Evolutionary conservation across 306 rosid species (phyloP), one percentile per base, ranked within the genome.

Genomic region (Alnus glutinosa): DNA sequence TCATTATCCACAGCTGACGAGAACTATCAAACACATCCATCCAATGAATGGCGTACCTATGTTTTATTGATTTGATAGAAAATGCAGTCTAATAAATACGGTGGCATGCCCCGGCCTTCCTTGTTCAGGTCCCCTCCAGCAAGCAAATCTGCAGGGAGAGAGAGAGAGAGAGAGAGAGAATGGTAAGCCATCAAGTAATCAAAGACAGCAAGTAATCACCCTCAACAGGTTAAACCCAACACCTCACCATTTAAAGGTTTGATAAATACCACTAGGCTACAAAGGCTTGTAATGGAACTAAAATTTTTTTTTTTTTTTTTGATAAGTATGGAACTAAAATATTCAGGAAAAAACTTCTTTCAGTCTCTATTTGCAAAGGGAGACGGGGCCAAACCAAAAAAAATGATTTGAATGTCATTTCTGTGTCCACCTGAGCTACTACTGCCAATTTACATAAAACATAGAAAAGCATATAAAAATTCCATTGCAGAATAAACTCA

Each of bases 21-120:
- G 7, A 39, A 67, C 50, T 67, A 14, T 67, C 72, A 37, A 15
- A 18, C 72, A 63, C 50, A 51, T 77, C 83, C 80, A 55, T 74
- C 72, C 1, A 39, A 64, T 67, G 50, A 9, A 18, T 42, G 12
- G 3, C 30, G 47, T 15, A 15, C 16, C 39, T 67, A 67, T 39
- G 47, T 42, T 67, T 67, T 39, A 67, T 67, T 28, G 84, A 75
- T 62, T 55, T 66, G 67, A 76, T 62, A 78, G 47, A 78, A 12
- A 47, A 72, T 77, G 83, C 85, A 81, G 83, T 75, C 82, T 80
- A 82, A 75, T 80, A 75, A 71, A 76, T 61, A 44, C 47, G 74
- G 62, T 72, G 18, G 70, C 76, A 87, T 80, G 84, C 88, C 76
- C 64, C 70, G 32, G 58, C 71, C 70, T 75, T 47, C 77, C 80